phyloP scores from a whole-genome alignment of 192 early-diverging fungal species.

The Podila clonocystis region DNA sequence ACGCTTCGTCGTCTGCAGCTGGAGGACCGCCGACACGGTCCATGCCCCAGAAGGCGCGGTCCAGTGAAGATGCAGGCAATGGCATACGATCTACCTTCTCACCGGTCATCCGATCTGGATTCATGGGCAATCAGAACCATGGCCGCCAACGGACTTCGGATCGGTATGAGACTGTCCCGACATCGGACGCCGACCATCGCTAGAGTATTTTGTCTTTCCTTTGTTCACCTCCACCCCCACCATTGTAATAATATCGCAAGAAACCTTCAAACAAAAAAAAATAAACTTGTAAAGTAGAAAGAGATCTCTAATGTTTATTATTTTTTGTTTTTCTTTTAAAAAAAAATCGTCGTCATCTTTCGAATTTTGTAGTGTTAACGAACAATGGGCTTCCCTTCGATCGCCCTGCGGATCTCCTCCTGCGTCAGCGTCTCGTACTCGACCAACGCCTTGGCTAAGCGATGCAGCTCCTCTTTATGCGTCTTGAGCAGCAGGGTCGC shows the following conservation, averaged over 20 bases:
- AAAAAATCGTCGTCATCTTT: neutral
- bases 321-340: neutral
- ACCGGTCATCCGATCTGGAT: slow-evolving; percentile 19
- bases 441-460: slow-evolving; percentile 91
- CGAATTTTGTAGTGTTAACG: slow-evolving; percentile 21
- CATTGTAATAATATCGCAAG: neutral
- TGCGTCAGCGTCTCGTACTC: slow-evolving; percentile 93
- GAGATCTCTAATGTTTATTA: too few relatives aligned
- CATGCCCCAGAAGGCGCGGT: slow-evolving; percentile 33
- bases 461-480: slow-evolving; percentile 89
- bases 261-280: too few relatives aligned
- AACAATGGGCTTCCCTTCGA: slow-evolving; percentile 73
- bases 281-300: too few relatives aligned
- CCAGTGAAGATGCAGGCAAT: slow-evolving; percentile 22
- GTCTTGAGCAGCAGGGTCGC: slow-evolving; percentile 77
- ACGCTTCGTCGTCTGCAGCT: neutral
- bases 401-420: slow-evolving; percentile 85
- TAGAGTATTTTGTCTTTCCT: neutral
- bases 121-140: slow-evolving; percentile 25
- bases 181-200: slow-evolving; percentile 28
- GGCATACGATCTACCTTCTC: slow-evolving; percentile 16
- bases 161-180: slow-evolving; percentile 50
- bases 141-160: slow-evolving; percentile 50
- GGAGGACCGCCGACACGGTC: slow-evolving; percentile 5
- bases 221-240: neutral